Evolutionary conservation across 2,329 filamentous ascomycete genomes (phyloP).

Genomic region (Aspergillus sp.): DNA sequence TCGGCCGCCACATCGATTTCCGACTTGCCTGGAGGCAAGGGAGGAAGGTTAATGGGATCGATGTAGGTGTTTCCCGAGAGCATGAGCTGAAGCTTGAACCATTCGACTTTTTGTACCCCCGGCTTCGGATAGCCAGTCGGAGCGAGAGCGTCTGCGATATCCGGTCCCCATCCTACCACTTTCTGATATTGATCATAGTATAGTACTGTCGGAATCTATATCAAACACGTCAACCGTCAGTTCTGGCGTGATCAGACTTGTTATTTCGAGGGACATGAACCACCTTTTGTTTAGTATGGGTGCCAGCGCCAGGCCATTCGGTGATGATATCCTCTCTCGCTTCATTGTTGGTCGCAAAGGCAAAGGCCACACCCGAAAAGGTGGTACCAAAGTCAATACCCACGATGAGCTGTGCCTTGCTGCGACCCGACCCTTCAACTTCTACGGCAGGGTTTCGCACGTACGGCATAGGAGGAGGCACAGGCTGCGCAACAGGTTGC

Average conservation of each 20-base stretch:
- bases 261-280: neutral
- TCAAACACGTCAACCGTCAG: neutral
- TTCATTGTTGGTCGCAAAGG: constrained; percentile 89
- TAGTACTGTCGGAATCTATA: constrained; percentile 86
- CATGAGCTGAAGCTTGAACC: constrained; percentile 99
- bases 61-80: constrained; percentile 98
- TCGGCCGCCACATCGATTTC: constrained; percentile 99
- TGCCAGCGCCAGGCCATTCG: constrained; percentile 96
- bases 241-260: neutral
- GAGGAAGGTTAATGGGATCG: constrained; percentile 96
- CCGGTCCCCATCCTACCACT: constrained; percentile 98
- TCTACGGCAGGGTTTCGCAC: constrained; percentile 47
- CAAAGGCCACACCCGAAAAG: constrained; percentile 93
- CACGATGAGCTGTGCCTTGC: constrained; percentile 95
- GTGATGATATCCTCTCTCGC: constrained; percentile 98
- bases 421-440: constrained; percentile 79
- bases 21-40: constrained; percentile 93
- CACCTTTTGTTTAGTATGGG: constrained; percentile 98
- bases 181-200: constrained; percentile 99
- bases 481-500: constrained; percentile 22
- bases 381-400: constrained; percentile 99
- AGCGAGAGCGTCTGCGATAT: constrained; percentile 93
- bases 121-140: constrained; percentile 97
- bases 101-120: constrained; percentile 97
- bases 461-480: constrained; percentile 23